Conservation (phyloP, 441 rosid genomes). For the Brassica hybrid region DNA sequence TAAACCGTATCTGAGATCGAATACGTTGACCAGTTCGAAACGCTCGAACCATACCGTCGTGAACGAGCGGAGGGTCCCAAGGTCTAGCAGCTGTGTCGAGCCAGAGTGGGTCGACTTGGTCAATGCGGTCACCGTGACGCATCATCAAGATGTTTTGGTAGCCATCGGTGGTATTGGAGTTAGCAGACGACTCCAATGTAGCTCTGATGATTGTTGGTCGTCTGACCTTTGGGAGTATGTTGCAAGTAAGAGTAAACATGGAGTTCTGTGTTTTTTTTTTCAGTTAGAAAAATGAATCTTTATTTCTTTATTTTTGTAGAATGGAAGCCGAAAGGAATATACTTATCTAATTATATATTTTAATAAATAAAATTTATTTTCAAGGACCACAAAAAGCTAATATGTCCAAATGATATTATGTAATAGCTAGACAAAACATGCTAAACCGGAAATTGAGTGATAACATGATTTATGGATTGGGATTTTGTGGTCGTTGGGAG, state of each 20-base stretch:
- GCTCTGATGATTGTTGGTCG: conserved; percentile 23
- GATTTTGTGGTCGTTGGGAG: neutral
- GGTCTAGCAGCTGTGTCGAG: conserved; percentile 58
- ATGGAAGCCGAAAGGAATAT: neutral
- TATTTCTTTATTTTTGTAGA: neutral
- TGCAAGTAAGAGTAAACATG: conserved; percentile 1
- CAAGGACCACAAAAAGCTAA: neutral
- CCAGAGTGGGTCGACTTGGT: conserved; percentile 66
- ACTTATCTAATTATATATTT: neutral
- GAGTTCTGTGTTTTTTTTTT: neutral
- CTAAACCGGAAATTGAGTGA: neutral
- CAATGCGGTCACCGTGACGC: conserved; percentile 93
- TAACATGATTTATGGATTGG: neutral
- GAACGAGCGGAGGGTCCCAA: conserved; percentile 82
- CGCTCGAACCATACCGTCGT: conserved; percentile 59
- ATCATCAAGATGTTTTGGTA: conserved; percentile 71
- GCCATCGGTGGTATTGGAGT: neutral
- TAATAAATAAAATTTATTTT: neutral
- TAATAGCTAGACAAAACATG: neutral
- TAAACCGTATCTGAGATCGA: conserved; percentile 50
- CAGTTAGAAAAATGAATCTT: too few species aligned
- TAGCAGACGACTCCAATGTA: conserved; percentile 27
- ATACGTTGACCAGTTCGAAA: conserved; percentile 57
- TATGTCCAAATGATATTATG: neutral
- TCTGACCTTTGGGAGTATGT: conserved; percentile 23